Evolutionary conservation across 2,329 filamentous ascomycete species (phyloP).

Genomic region (Penicillium sp.): DNA sequence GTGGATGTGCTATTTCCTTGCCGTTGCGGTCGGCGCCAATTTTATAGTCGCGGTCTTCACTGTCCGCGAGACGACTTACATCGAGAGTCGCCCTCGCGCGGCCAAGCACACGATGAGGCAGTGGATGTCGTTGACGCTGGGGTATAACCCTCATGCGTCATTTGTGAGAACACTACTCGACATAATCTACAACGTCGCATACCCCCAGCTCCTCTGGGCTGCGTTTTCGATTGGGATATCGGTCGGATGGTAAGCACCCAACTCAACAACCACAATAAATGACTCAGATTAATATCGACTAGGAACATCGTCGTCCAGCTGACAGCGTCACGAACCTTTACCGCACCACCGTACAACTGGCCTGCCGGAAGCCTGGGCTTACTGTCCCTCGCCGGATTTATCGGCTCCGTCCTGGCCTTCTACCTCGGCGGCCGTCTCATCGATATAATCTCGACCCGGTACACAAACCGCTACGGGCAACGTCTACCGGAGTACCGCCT

Average conservation of each 20-base stretch:
- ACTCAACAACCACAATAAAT: no score
- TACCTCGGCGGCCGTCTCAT: slow-evolving; percentile 35
- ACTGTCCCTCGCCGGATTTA: slow-evolving; percentile 32
- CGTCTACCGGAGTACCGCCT: slow-evolving; percentile 34
- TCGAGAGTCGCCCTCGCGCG: neutral
- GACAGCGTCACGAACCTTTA: slow-evolving; percentile 33
- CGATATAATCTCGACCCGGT: slow-evolving; percentile 33
- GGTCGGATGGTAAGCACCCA: slow-evolving; percentile 29
- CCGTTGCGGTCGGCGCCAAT: slow-evolving; percentile 27
- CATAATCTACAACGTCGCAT: slow-evolving; percentile 29
- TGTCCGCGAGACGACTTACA: slow-evolving; percentile 31
- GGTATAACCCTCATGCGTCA: slow-evolving; percentile 30
- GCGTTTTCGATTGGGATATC: slow-evolving; percentile 34
- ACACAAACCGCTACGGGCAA: slow-evolving; percentile 27
- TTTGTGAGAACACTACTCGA: slow-evolving; percentile 30
- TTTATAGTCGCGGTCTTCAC: slow-evolving; percentile 28
- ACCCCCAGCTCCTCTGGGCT: slow-evolving; percentile 34
- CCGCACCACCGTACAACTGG: slow-evolving; percentile 33
- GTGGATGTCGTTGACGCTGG: slow-evolving; percentile 30
- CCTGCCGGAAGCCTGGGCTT: slow-evolving; percentile 30
- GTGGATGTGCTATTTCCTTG: slow-evolving; percentile 35
- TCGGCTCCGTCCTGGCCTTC: slow-evolving; percentile 32
- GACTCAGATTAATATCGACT: no score
- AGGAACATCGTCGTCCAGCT: slow-evolving; percentile 39
- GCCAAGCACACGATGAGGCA: slow-evolving; percentile 20